Evolutionary conservation across 371 early-diverging fungal genomes (phyloP).

Genomic region (Rhizopus stolonifer): DNA sequence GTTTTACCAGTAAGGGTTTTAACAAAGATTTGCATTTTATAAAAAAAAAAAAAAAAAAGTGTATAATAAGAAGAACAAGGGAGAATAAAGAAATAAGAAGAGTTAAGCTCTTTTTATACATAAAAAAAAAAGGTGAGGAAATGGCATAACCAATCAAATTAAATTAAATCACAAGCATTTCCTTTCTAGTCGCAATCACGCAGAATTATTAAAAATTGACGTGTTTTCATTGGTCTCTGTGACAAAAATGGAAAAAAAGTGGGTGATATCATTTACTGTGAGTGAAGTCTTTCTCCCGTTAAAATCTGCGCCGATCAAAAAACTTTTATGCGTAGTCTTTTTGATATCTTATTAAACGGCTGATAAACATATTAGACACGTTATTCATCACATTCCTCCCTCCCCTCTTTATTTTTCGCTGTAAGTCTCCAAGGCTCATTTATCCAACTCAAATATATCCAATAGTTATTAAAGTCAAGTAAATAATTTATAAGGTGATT

Average conservation of each 20-base stretch:
- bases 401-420: no score
- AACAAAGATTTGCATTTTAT: constrained; percentile 78
- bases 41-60: neutral
- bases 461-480: no score
- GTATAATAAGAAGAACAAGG: neutral
- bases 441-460: no score
- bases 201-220: neutral
- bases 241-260: no score
- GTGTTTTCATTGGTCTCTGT: neutral
- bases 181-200: neutral
- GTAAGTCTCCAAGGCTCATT: no score
- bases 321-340: no score
- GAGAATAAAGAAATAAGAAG: neutral
- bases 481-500: no score
- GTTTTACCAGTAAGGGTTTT: constrained; percentile 88
- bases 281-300: no score
- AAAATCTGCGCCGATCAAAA: no score
- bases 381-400: neutral
- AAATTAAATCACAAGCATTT: neutral
- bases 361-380: no score
- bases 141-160: constrained; percentile 1
- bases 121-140: neutral
- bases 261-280: no score
- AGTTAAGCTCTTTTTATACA: neutral
- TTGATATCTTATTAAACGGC: no score